Evolutionary conservation across 495 filamentous ascomycete species (phyloP).

Genomic region (Aspergillus cavernicola): DNA sequence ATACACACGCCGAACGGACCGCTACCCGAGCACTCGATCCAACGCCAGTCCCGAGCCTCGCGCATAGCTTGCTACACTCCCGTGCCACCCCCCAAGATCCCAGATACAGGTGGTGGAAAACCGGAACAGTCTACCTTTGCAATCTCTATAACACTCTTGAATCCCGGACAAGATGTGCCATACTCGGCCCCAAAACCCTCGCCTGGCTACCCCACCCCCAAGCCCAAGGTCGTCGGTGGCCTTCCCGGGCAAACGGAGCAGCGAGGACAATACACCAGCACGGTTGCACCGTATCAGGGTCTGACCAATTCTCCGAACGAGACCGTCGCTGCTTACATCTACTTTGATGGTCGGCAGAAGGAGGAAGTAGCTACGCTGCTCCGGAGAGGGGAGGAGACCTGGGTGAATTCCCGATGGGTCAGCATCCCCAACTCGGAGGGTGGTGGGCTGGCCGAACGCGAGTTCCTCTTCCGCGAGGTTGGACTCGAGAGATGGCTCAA

Average conservation of each 20-base stretch:
- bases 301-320: conserved; percentile 87
- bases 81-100: conserved; percentile 80
- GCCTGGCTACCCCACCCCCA: conserved; percentile 65
- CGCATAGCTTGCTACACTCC: conserved; percentile 97
- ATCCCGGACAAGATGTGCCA: conserved; percentile 79
- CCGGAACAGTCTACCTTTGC: conserved; percentile 93
- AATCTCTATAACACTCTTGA: conserved; percentile 92
- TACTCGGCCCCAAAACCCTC: conserved; percentile 82
- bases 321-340: conserved; percentile 97
- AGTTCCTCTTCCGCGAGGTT: conserved; percentile 97
- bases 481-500: conserved; percentile 95
- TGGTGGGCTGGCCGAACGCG: conserved; percentile 89
- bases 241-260: conserved; percentile 55
- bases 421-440: conserved; percentile 87
- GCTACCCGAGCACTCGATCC: conserved; percentile 86
- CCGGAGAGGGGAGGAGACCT: conserved; percentile 92
- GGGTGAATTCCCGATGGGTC: conserved; percentile 98
- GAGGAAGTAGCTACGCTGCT: conserved; percentile 96
- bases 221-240: conserved; percentile 72
- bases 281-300: conserved; percentile 81
- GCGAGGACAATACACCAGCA: conserved; percentile 50
- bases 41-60: conserved; percentile 84
- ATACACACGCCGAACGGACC: conserved; percentile 89
- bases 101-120: conserved; percentile 59
- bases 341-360: conserved; percentile 93